phyloP scores from a whole-genome alignment of 768 basidiomycete genomes.

The Boletus insuetus region DNA sequence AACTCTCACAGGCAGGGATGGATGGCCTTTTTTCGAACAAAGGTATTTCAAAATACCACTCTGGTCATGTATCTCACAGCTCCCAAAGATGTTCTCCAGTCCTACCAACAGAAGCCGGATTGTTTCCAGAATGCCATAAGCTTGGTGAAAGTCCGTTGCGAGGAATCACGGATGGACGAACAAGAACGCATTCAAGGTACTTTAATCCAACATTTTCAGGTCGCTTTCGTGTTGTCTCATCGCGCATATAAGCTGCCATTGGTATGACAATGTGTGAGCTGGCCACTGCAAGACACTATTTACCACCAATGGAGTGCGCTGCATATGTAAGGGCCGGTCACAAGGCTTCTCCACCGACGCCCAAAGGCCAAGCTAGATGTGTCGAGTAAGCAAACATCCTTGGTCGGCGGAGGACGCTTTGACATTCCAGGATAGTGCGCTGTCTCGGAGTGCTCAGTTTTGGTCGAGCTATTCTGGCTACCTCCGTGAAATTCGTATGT shows the following conservation, averaged over 20 bases:
- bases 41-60: conserved; percentile 12
- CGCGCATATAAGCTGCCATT: conserved; percentile 58
- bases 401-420: conserved; percentile 1
- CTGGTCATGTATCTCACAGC: conserved; percentile 9
- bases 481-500: conserved; percentile 73
- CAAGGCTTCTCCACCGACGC: background rate
- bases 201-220: background rate
- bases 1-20: conserved; percentile 18
- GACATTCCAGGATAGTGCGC: conserved; percentile 43
- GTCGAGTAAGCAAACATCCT: conserved; percentile 43
- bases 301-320: conserved; percentile 64
- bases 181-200: conserved; percentile 60
- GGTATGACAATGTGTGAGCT: conserved; percentile 78
- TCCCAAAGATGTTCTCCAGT: conserved; percentile 39
- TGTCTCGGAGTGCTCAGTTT: conserved; percentile 75
- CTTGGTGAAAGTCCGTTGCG: conserved; percentile 48
- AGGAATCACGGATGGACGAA: conserved; percentile 58
- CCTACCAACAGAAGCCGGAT: conserved; percentile 50
- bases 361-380: conserved; percentile 42
- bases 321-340: conserved; percentile 11
- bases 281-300: conserved; percentile 67
- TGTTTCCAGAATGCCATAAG: conserved; percentile 59
- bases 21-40: conserved; percentile 14
- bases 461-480: conserved; percentile 89
- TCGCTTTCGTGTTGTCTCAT: background rate